Conservation (phyloP, 1,139 yeast species). For the Yamadazyma membranifaciens region DNA sequence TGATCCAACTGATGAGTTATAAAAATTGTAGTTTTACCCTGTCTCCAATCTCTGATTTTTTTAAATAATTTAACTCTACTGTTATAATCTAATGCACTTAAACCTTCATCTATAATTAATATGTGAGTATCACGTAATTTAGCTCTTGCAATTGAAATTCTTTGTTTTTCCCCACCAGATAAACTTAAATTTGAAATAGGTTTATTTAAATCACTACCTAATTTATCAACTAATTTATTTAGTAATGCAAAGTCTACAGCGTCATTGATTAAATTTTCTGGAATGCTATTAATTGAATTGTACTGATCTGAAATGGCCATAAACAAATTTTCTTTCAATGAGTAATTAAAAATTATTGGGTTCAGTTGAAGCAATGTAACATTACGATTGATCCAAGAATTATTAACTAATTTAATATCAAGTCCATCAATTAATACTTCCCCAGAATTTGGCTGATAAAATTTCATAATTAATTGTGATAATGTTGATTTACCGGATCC, state of each 20-base stretch:
- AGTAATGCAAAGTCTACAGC: slow-evolving; percentile 57
- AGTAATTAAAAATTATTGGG: slow-evolving; percentile 61
- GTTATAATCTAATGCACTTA: slow-evolving; percentile 70
- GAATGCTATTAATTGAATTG: slow-evolving; percentile 21
- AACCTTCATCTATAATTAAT: slow-evolving; percentile 78
- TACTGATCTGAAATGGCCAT: slow-evolving; percentile 36
- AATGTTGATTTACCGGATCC: slow-evolving; percentile 94
- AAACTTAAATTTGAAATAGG: slow-evolving; percentile 49
- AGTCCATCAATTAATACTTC: slow-evolving; percentile 63
- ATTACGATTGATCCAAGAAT: slow-evolving; percentile 57
- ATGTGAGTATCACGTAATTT: slow-evolving; percentile 68
- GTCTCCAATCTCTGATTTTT: slow-evolving; percentile 59
- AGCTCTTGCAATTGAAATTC: slow-evolving; percentile 83
- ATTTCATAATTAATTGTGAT: slow-evolving; percentile 56
- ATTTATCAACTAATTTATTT: slow-evolving; percentile 43
- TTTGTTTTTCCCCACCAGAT: slow-evolving; percentile 93
- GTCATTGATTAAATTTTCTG: slow-evolving; percentile 27
- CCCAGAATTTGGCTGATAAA: slow-evolving; percentile 57
- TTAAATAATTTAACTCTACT: slow-evolving; percentile 46
- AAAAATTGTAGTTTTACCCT: slow-evolving; percentile 69
- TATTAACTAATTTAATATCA: slow-evolving; percentile 41
- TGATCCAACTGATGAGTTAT: slow-evolving; percentile 74
- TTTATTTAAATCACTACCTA: slow-evolving; percentile 53
- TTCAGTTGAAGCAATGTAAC: slow-evolving; percentile 74
- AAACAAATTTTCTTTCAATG: slow-evolving; percentile 62